phyloP scores from a whole-genome alignment of 1,139 yeast species.

The Diutina neorugosa region DNA sequence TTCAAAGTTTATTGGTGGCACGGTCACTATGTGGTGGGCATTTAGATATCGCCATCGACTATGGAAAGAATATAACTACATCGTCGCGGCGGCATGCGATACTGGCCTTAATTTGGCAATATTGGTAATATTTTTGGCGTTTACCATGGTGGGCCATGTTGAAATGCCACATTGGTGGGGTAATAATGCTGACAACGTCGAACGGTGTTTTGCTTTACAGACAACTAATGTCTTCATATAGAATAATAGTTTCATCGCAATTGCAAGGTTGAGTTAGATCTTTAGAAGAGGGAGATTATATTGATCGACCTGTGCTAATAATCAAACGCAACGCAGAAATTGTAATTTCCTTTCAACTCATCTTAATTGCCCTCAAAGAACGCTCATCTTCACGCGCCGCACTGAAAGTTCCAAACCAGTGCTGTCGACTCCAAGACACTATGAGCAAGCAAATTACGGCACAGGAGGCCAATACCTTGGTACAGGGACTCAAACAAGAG shows the following conservation, averaged over 20 bases:
- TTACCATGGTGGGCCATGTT: constrained; percentile 13
- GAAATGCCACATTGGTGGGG: constrained; percentile 36
- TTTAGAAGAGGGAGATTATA: too few species aligned
- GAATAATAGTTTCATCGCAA: too few species aligned
- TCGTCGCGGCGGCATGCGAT: constrained; percentile 36
- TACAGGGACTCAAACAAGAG: constrained; percentile 2
- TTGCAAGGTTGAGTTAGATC: too few species aligned
- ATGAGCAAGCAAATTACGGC: constrained; percentile 1
- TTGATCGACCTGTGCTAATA: too few species aligned
- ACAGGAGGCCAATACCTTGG: not conserved
- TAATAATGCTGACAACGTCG: constrained; percentile 26
- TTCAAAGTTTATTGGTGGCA: constrained; percentile 34
- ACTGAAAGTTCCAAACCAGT: not conserved
- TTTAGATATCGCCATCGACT: constrained; percentile 21
- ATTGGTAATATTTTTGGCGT: constrained; percentile 23
- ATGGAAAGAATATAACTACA: constrained; percentile 33
- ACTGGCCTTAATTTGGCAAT: constrained; percentile 35
- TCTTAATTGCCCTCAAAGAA: too few species aligned
- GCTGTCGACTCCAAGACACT: not conserved
- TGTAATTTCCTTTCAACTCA: too few species aligned
- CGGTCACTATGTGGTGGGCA: constrained; percentile 33
- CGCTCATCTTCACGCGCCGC: not conserved
- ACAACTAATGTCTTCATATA: not conserved
- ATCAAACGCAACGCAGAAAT: too few species aligned
- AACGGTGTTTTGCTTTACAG: constrained; percentile 25